These are phyloP conservation scores for Musa itinerans DNA, from an alignment of 176 grass and related monocot species.

Conservation along the genomic window DNA sequence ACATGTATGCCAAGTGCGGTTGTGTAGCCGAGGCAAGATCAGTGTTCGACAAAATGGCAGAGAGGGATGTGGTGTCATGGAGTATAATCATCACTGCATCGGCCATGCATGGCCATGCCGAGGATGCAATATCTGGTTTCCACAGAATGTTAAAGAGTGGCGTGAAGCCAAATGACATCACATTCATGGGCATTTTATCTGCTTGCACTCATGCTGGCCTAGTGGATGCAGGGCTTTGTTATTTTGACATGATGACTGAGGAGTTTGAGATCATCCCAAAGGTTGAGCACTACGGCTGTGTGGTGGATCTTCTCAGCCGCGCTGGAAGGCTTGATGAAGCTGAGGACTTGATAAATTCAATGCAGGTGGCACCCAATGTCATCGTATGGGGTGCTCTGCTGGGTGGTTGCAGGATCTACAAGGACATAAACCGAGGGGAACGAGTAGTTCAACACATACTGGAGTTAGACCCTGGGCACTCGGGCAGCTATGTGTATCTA, in stretches of 20 bases:
- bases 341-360: conserved; percentile 26
- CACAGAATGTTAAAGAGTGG: conserved; percentile 17
- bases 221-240: conserved; percentile 17
- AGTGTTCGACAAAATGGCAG: conserved; percentile 17
- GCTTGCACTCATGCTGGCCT: conserved; percentile 51
- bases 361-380: conserved; percentile 31
- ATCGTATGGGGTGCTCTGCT: conserved; percentile 40
- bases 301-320: conserved; percentile 48
- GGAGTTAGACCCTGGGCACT: conserved; percentile 28
- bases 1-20: conserved; percentile 58
- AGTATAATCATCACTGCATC: conserved; percentile 40
- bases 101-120: conserved; percentile 37
- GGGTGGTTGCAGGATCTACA: conserved; percentile 10
- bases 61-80: conserved; percentile 43
- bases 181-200: conserved; percentile 45
- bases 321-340: conserved; percentile 23
- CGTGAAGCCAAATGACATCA: conserved; percentile 28
- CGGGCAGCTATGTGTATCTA: conserved; percentile 25
- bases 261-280: conserved; percentile 20
- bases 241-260: conserved; percentile 33
- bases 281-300: conserved; percentile 43
- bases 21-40: conserved; percentile 22
- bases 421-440: conserved; percentile 17
- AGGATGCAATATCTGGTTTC: conserved; percentile 28
- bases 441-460: conserved; percentile 25